Evolutionary conservation across 192 early-diverging fungal genomes (phyloP).

Genomic region (Entomortierella beljakovae): DNA sequence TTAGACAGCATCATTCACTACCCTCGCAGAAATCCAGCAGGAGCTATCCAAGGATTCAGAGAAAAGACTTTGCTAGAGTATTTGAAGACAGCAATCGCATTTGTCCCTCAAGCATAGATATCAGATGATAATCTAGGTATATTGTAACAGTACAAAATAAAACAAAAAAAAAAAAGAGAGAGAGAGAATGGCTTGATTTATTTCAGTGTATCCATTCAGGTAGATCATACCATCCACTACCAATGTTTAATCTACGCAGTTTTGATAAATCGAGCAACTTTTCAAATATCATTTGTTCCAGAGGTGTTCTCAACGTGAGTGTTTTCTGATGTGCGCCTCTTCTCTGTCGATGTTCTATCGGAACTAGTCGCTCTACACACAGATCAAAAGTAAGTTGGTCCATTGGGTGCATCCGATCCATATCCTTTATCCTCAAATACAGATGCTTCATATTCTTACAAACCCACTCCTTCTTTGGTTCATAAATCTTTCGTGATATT

Average conservation of each 20-base stretch:
- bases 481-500: neutral
- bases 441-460: slow-evolving; percentile 23
- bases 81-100: slow-evolving; percentile 24
- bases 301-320: neutral
- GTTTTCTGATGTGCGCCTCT: slow-evolving; percentile 3
- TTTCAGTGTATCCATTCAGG: neutral
- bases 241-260: slow-evolving; percentile 27
- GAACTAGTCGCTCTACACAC: slow-evolving; percentile 28
- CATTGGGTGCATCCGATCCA: slow-evolving; percentile 22
- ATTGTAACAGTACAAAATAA: neutral
- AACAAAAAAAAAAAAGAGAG: neutral
- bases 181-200: neutral
- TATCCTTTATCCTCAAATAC: slow-evolving; percentile 28
- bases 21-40: slow-evolving; percentile 32
- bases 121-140: neutral
- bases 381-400: slow-evolving; percentile 34
- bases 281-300: slow-evolving; percentile 33
- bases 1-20: slow-evolving; percentile 35
- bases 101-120: slow-evolving; percentile 11
- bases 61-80: slow-evolving; percentile 47
- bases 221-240: slow-evolving; percentile 9
- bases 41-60: slow-evolving; percentile 34
- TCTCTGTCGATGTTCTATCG: slow-evolving; percentile 14
- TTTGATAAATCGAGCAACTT: slow-evolving; percentile 17
- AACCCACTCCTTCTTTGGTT: slow-evolving; percentile 26